Percentiles rank a stretch among this genome's conserved stretches.
phyloP scores from a whole-genome alignment of 1,284 basidiomycete species.

The Macrocystidia cucumis region DNA sequence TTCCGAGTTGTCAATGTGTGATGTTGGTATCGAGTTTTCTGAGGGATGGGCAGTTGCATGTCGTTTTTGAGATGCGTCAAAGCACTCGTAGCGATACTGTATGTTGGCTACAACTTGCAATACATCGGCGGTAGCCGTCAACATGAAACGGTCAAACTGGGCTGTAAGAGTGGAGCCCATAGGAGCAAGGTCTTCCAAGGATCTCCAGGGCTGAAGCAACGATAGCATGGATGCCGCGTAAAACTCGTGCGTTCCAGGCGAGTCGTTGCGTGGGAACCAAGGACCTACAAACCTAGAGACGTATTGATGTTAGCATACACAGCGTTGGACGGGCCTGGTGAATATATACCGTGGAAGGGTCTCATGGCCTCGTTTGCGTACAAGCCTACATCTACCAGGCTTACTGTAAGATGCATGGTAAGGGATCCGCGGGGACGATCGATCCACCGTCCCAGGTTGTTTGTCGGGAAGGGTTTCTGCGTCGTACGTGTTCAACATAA shows the following conservation, averaged over 20 bases:
- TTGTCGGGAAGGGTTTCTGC: constrained; percentile 5
- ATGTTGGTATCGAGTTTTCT: constrained; percentile 3
- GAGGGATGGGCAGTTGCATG: not conserved
- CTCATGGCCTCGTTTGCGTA: constrained; percentile 17
- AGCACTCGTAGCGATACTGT: constrained; percentile 28
- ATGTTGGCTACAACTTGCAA: constrained; percentile 22
- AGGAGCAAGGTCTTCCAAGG: constrained; percentile 20
- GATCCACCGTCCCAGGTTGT: not conserved
- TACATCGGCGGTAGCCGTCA: too few species aligned
- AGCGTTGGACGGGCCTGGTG: too few species aligned
- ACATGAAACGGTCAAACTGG: too few species aligned
- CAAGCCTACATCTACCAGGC: constrained; percentile 13
- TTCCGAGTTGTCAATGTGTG: constrained; percentile 5
- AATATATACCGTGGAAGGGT: too few species aligned
- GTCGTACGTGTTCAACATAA: constrained; percentile 20
- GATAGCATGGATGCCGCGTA: constrained; percentile 29
- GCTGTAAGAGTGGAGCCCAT: too few species aligned
- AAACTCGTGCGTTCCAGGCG: constrained; percentile 14
- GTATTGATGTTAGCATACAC: too few species aligned
- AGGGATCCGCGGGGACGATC: not conserved
- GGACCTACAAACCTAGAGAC: constrained; percentile 22
- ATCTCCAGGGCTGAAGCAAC: constrained; percentile 31
- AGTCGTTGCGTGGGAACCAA: constrained; percentile 21
- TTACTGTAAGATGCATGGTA: constrained; percentile 1
- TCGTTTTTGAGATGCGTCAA: constrained; percentile 10